Conservation (phyloP, 805 yeast species). For the Yamadazyma kitorensis region DNA sequence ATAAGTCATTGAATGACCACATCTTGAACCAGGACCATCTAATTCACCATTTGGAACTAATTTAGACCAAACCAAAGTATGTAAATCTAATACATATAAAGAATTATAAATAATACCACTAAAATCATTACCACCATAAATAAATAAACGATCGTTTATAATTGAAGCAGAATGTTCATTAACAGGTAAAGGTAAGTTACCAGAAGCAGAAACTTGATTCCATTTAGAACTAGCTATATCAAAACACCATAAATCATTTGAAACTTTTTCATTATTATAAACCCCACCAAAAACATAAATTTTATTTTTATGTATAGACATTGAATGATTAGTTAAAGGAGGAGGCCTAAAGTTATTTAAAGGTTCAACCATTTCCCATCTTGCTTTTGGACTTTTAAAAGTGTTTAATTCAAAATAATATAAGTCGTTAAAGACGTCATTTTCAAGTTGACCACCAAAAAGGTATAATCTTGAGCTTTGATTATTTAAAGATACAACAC, state of each 20-base stretch:
- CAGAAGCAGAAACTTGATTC: constrained; percentile 68
- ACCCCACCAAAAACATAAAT: constrained; percentile 89
- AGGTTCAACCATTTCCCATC: constrained; percentile 75
- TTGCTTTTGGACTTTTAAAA: constrained; percentile 77
- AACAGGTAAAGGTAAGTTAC: constrained; percentile 76
- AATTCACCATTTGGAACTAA: constrained; percentile 48
- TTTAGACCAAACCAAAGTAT: constrained; percentile 69
- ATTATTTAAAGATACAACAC: constrained; percentile 57
- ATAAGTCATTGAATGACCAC: constrained; percentile 87
- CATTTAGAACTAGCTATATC: constrained; percentile 69
- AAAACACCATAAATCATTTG: constrained; percentile 76
- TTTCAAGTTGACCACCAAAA: constrained; percentile 92
- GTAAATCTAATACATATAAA: constrained; percentile 73
- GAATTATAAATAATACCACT: constrained; percentile 66
- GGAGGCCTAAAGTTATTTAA: constrained; percentile 56
- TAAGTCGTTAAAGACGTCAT: constrained; percentile 80
- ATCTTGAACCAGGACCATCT: constrained; percentile 73
- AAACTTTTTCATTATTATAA: constrained; percentile 64
- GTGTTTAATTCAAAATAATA: constrained; percentile 84
- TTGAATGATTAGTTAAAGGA: constrained; percentile 86
- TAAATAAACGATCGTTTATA: constrained; percentile 72
- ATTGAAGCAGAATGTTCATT: constrained; percentile 89
- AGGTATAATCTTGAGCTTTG: constrained; percentile 60
- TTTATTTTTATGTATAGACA: constrained; percentile 74
- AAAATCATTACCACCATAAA: constrained; percentile 85